Base-by-base conservation (phyloP, 164 flowering plant species). In the Cinnamomum chago region DNA sequence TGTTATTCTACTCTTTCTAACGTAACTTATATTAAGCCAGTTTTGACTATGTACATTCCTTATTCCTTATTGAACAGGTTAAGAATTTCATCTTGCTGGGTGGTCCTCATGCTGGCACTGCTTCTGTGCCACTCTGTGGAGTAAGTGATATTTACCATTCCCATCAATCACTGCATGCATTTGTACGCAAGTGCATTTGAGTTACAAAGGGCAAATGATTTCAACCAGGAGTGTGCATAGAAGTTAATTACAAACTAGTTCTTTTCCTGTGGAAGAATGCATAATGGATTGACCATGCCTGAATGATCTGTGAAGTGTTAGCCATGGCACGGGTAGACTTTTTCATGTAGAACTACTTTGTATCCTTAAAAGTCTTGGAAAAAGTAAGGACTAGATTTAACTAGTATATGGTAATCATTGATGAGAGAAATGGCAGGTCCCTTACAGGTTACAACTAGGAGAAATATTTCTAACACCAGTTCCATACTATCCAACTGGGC, bases 101-200 rank as follows among this genome's bases (percentile, higher is more conserved):
- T 23, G 99, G 98, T 51, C 99, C 99, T 79, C 99, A 93, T 87
- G 99, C 99, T 83, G 99, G 99, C 25, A 91, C 89, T 24, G 99
- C 99, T 73, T 90, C 97, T 64, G 94, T 95, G 60, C 99, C 99
- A 76, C 89, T 88, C 27, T 95, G 99, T 83, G 96, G 95, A 66
- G 99, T 95, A 86, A 86, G 98, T 86, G 3, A 65, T 76, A 71
- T 72, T 67, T 18, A 51, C 55, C 17, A 65, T 72, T 71, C 47
- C 70, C 68, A 27, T 58, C 35, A 64, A 14, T n/a, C 47, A 9
- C 71, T 52, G 60, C 72, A 24, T 24, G 12, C 14, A 40, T 40
- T 40, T 40, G 47, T 40, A 40, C 11, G 2, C 47, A 40, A 40
- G 47, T 40, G 47, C 47, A 9, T 30, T 30, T 40, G 47, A 7